A percentile compares a stretch with the other conserved stretches of the same genome.
Evolutionary conservation across 2,329 filamentous ascomycete species (phyloP).

Genomic region (Penicillium sp.): DNA sequence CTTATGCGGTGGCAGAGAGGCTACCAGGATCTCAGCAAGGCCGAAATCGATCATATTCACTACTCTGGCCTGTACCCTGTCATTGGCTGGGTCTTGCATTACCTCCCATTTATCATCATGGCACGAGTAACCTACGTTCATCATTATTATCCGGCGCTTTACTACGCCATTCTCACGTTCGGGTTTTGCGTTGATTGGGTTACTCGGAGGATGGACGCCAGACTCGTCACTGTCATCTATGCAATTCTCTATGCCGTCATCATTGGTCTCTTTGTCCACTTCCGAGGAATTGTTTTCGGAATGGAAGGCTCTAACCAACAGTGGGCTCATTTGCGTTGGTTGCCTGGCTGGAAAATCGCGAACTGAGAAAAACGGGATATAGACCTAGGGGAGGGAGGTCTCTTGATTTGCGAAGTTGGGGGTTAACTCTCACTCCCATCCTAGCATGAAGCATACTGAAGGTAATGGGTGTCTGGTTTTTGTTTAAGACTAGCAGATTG

Average conservation of each 20-base stretch:
- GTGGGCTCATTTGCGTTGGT: slow-evolving; percentile 94
- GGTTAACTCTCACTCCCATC: background rate
- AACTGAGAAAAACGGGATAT: slow-evolving; percentile 50
- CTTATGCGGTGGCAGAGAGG: slow-evolving; percentile 94
- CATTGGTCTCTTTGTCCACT: slow-evolving; percentile 83
- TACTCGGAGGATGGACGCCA: slow-evolving; percentile 67
- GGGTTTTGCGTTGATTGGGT: slow-evolving; percentile 90
- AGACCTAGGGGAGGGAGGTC: background rate
- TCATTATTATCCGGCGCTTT: slow-evolving; percentile 97
- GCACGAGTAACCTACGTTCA: slow-evolving; percentile 98
- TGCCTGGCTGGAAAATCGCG: slow-evolving; percentile 81
- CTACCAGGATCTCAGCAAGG: slow-evolving; percentile 76
- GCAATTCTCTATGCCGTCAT: slow-evolving; percentile 72
- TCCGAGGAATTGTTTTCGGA: slow-evolving; percentile 93
- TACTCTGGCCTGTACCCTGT: slow-evolving; percentile 91
- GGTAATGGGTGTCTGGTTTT: background rate
- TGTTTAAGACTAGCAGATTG: background rate
- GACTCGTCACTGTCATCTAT: slow-evolving; percentile 71
- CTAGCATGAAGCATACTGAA: background rate
- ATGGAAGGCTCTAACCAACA: slow-evolving; percentile 85
- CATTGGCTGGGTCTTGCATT: slow-evolving; percentile 94
- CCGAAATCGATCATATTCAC: slow-evolving; percentile 91
- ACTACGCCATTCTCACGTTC: slow-evolving; percentile 89
- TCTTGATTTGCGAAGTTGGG: background rate
- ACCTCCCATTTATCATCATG: slow-evolving; percentile 95